Base-by-base conservation (phyloP, 345 rosid species). In the Adansonia digitata region DNA sequence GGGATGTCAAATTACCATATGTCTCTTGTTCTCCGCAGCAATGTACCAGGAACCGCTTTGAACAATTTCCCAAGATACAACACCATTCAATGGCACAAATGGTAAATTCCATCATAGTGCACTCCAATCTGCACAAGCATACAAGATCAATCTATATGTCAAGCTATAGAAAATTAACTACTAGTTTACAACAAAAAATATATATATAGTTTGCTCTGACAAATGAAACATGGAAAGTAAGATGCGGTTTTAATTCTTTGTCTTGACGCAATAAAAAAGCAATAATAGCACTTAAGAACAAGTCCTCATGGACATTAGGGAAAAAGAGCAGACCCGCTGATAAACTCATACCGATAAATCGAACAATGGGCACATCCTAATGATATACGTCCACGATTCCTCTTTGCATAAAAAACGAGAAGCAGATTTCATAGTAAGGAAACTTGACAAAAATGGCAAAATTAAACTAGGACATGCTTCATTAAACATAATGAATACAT, bases 61-160 rank as follows among this genome's bases (percentile, higher is more conserved):
- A 82, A 85, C 45, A 78, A 89, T 77, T 78, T 94, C 97, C 97
- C 97, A 92, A 53, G 74, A 81, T 52, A 92, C 78, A 82, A 83
- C 82, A 64, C 92, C 94, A 49, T 87, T 91, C 97, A 97, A 94
- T 24, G 98, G 97, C 73, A 91, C 97, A 86, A 94, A 94, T 86
- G 90, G 68, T 92, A 81, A 34, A 75, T 78, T 24, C 61, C 61
- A 24, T 56, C 61, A 56, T 56, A 56, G 34, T 56, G 61, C 61
- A 56, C 61, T 56, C 98, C 95, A 80, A 94, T 80, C 97, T 92
- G 89, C 84, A 56, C 31, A 27, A 86, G 24, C 80, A 70, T 42
- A 3, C 12, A 22, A 42, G 31, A 65, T 22, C 1, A 42, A 22
- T 42, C 13, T 6, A 18, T 5, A 67, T 0, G 17, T 11, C 14